These are phyloP conservation scores for Parasarocladium wereldwijsianum DNA, from an alignment of 2,329 filamentous ascomycete genomes.

Conservation along the genomic window DNA sequence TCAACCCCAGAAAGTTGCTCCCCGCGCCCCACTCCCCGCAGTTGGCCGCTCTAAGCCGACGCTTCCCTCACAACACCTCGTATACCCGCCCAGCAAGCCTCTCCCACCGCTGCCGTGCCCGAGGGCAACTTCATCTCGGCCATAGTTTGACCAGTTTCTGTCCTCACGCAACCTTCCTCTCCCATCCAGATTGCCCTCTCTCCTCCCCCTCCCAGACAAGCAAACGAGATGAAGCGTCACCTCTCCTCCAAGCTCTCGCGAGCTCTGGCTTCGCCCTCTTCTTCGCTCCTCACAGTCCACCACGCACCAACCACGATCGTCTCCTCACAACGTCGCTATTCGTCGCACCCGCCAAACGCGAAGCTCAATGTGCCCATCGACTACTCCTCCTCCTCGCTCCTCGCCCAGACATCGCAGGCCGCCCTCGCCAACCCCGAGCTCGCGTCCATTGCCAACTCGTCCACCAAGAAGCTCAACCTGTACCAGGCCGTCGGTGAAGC, in stretches of 20 bases:
- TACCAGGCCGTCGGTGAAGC: constrained; percentile 92
- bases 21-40: constrained; percentile 14
- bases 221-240: neutral
- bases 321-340: constrained; percentile 25
- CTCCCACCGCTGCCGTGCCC: too few species aligned
- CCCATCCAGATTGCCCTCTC: too few species aligned
- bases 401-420: constrained; percentile 64
- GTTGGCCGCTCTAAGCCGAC: constrained; percentile 24
- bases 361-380: constrained; percentile 76
- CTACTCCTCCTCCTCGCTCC: constrained; percentile 66
- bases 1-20: constrained; percentile 3
- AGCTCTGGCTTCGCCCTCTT: constrained; percentile 10
- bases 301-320: constrained; percentile 4
- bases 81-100: constrained; percentile 1
- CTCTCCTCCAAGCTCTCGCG: constrained; percentile 1
- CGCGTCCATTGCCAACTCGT: constrained; percentile 46
- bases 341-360: constrained; percentile 42
- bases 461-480: constrained; percentile 79
- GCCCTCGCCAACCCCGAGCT: constrained; percentile 62
- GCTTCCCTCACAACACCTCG: constrained; percentile 3
- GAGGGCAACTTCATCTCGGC: too few species aligned
- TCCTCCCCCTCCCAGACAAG: too few species aligned
- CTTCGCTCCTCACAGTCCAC: neutral
- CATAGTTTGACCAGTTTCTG: too few species aligned
- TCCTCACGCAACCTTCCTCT: too few species aligned